These are phyloP conservation scores for Aspergillus unguis DNA, from an alignment of 2,329 filamentous ascomycete species.

Conservation along the genomic window DNA sequence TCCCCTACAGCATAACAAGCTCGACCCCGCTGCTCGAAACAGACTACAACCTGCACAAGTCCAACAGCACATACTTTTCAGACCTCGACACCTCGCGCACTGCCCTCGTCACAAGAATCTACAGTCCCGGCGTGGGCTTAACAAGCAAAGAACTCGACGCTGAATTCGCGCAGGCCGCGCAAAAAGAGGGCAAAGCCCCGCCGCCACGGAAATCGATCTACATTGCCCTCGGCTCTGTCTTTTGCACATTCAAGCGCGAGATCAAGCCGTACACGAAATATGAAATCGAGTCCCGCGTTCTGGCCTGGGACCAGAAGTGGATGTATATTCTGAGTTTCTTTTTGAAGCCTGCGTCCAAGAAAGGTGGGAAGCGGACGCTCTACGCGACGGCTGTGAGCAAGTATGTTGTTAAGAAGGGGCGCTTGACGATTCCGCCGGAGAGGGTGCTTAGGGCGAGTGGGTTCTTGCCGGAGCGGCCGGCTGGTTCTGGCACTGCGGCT, in stretches of 20 bases:
- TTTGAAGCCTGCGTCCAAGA: slow-evolving; percentile 50
- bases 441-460: slow-evolving; percentile 67
- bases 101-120: slow-evolving; percentile 69
- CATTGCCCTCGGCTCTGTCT: slow-evolving; percentile 69
- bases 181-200: slow-evolving; percentile 51
- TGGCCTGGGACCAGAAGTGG: slow-evolving; percentile 80
- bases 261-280: slow-evolving; percentile 66
- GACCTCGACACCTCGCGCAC: slow-evolving; percentile 82
- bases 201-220: slow-evolving; percentile 51
- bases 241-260: slow-evolving; percentile 70
- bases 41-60: slow-evolving; percentile 83
- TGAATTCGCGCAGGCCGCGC: slow-evolving; percentile 48
- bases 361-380: slow-evolving; percentile 59
- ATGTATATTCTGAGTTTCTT: slow-evolving; percentile 73
- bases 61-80: slow-evolving; percentile 80
- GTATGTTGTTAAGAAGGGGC: slow-evolving; percentile 77
- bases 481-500: slow-evolving; percentile 11
- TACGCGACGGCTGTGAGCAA: slow-evolving; percentile 71
- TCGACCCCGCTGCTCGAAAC: slow-evolving; percentile 71
- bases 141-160: slow-evolving; percentile 53
- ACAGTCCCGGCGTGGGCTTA: slow-evolving; percentile 55
- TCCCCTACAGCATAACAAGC: slow-evolving; percentile 64
- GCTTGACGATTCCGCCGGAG: slow-evolving; percentile 81
- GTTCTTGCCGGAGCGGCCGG: slow-evolving; percentile 65
- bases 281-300: slow-evolving; percentile 69